Base-by-base conservation (phyloP, 2,329 filamentous ascomycete species). In the Zasmidium cellare region DNA sequence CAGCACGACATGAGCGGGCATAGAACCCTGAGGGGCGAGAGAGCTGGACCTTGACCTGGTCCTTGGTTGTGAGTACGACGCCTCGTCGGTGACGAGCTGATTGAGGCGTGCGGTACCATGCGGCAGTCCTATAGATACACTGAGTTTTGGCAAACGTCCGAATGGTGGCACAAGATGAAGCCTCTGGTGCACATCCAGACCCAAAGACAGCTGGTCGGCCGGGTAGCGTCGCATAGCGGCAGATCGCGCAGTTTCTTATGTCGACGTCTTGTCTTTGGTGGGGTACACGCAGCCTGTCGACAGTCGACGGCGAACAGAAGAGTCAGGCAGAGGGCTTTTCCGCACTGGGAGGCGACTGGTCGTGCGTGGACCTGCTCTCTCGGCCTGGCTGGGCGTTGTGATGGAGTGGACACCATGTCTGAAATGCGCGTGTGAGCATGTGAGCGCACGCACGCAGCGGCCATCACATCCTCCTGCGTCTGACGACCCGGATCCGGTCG, bases 221-320 rank as follows among this genome's bases (percentile, higher is more conserved):
- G 50, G 52, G 63, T 67, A 69, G 67, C 66, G 62, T 62, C 55
- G 63, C 65, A 65, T 71, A 67, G 67, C 63, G 63, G 62, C 64
- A 64, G 61, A 66, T 67, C 64, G 62, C 53, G 55, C 53, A 47
- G 53, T 71, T 68, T 67, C 67, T 70, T 71, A 71, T 69, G 63
- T 71, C 58, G 66, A 71, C 69, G 58, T 69, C 69, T 48, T 61
- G 44, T 55, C 51, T 61, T 44, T 60, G 57, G 68, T 59, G 68
- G 67, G 68, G 66, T 56, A 59, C 31, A 41, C 52, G 25, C 25
- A 28, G 25, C n/a, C n/a, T n/a, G n/a, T n/a, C n/a, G n/a, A n/a
- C n/a, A n/a, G n/a, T n/a, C n/a, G n/a, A n/a, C n/a, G n/a, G n/a
- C n/a, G n/a, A n/a, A n/a, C n/a, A 41, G 35, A 28, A 45, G 18